phyloP scores from a whole-genome alignment of 768 basidiomycete species.

The Tephrocybe sp. region DNA sequence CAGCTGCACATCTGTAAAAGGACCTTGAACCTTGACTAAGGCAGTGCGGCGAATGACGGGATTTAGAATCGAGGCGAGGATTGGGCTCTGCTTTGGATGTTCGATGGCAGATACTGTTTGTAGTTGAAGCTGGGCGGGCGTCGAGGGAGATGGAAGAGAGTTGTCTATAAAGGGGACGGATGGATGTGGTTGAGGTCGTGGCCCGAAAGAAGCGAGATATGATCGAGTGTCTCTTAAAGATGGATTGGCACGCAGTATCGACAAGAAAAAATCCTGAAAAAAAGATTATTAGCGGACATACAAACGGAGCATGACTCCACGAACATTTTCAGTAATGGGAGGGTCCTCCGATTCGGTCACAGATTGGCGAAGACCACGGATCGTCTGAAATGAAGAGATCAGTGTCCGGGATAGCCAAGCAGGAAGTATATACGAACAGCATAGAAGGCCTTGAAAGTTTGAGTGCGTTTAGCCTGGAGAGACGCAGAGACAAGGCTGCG shows the following conservation, averaged over 20 bases:
- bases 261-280: constrained; percentile 90
- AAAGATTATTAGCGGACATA: constrained; percentile 11
- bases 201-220: constrained; percentile 90
- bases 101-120: constrained; percentile 36
- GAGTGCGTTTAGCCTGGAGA: constrained; percentile 34
- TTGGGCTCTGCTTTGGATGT: constrained; percentile 46
- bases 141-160: constrained; percentile 27
- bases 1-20: constrained; percentile 90
- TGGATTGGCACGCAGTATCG: constrained; percentile 90
- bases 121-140: constrained; percentile 23
- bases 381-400: constrained; percentile 34
- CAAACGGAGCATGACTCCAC: constrained; percentile 18
- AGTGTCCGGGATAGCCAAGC: constrained; percentile 5
- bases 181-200: constrained; percentile 45
- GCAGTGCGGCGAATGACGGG: constrained; percentile 86
- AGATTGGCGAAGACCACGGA: constrained; percentile 37
- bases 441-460: constrained; percentile 52
- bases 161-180: constrained; percentile 22
- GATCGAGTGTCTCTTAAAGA: constrained; percentile 88
- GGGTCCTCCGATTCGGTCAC: constrained; percentile 36
- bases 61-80: constrained; percentile 77
- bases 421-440: constrained; percentile 43
- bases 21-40: constrained; percentile 95
- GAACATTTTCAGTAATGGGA: constrained; percentile 51
- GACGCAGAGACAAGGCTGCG: constrained; percentile 32